phyloP scores from a whole-genome alignment of 352 stramenopile species.

The Globisporangium spinosum region DNA sequence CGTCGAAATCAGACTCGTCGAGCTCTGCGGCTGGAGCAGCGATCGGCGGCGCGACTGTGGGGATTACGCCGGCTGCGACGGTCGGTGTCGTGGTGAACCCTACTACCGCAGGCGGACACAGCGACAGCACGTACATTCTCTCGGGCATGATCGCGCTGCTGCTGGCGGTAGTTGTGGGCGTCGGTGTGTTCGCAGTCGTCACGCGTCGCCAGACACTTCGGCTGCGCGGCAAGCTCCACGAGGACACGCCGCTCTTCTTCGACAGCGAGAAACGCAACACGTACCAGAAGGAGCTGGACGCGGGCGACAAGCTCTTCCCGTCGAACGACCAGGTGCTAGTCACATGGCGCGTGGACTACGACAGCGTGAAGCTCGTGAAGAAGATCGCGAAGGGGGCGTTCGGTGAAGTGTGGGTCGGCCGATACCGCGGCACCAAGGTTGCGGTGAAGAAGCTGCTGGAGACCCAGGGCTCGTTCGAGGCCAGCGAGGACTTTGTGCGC shows the following conservation, averaged over 20 bases:
- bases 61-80: conserved; percentile 17
- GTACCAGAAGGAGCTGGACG: conserved; percentile 59
- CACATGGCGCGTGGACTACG: conserved; percentile 68
- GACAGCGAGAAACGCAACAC: conserved; percentile 52
- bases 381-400: conserved; percentile 67
- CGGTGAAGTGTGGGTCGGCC: conserved; percentile 69
- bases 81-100: conserved; percentile 35
- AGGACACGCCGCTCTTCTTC: conserved; percentile 71
- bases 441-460: conserved; percentile 61
- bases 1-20: conserved; percentile 14
- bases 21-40: background rate
- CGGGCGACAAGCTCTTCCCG: conserved; percentile 59
- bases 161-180: conserved; percentile 26
- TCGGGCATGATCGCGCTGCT: conserved; percentile 38
- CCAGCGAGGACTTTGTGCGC: conserved; percentile 58
- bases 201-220: conserved; percentile 30
- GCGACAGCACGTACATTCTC: conserved; percentile 47
- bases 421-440: conserved; percentile 52
- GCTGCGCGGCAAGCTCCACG: conserved; percentile 52
- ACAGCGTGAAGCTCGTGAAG: conserved; percentile 56
- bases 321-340: conserved; percentile 69
- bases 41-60: conserved; percentile 2
- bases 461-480: conserved; percentile 37
- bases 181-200: conserved; percentile 43
- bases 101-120: conserved; percentile 18